Evolutionary conservation across 805 yeast genomes (phyloP).

Genomic region (Priceomyces haplophilus): DNA sequence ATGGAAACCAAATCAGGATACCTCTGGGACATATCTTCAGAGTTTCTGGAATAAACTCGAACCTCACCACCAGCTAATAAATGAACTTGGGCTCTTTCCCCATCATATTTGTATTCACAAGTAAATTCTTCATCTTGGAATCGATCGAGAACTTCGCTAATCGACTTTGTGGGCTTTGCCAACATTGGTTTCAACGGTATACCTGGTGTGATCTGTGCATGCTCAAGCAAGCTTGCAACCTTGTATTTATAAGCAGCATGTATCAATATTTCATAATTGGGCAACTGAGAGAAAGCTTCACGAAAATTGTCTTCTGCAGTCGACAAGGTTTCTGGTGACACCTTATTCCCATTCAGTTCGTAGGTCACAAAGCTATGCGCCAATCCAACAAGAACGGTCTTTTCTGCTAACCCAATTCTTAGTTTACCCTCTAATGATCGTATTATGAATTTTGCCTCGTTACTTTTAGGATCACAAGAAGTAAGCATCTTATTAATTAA

Average conservation of each 20-base stretch:
- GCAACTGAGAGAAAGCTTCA: constrained; percentile 85
- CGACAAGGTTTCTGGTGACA: constrained; percentile 44
- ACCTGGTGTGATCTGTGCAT: constrained; percentile 81
- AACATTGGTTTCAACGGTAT: constrained; percentile 96
- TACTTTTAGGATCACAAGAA: constrained; percentile 65
- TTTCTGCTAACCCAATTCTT: constrained; percentile 91
- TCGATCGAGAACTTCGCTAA: constrained; percentile 86
- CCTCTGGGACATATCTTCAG: constrained; percentile 94
- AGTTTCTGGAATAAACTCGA: constrained; percentile 84
- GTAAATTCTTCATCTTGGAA: constrained; percentile 84
- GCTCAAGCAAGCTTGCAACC: constrained; percentile 57
- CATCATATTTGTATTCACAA: constrained; percentile 96
- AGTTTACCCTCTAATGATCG: constrained; percentile 90
- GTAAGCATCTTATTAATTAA: constrained; percentile 81
- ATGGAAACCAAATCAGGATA: constrained; percentile 86
- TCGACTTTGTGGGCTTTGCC: constrained; percentile 94
- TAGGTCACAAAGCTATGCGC: constrained; percentile 75
- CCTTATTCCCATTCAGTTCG: constrained; percentile 42
- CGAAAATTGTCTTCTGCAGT: constrained; percentile 75
- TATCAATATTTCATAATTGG: constrained; percentile 82
- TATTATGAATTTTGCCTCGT: constrained; percentile 85
- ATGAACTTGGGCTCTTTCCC: constrained; percentile 96
- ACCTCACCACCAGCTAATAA: constrained; percentile 61
- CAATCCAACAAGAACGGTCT: constrained; percentile 78
- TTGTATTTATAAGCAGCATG: constrained; percentile 66